phyloP scores from a whole-genome alignment of 2,329 filamentous ascomycete genomes.

The Colletotrichum cereale region DNA sequence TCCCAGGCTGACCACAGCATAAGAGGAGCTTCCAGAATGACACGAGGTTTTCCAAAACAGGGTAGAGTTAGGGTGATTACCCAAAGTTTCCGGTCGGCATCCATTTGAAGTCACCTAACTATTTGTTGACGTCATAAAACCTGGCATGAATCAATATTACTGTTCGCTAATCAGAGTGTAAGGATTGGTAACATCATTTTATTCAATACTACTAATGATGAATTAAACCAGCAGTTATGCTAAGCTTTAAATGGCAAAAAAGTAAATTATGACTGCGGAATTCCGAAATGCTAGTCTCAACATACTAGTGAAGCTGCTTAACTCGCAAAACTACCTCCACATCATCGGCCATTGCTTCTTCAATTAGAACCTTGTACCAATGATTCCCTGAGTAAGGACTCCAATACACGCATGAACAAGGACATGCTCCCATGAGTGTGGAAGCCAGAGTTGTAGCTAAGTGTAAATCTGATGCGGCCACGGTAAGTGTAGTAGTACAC shows the following conservation, averaged over 20 bases:
- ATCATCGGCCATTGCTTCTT: background rate
- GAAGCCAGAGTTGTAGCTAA: slow-evolving; percentile 27
- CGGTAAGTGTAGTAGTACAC: slow-evolving; percentile 14
- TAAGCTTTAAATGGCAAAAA: too few relatives aligned
- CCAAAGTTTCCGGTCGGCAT: too few relatives aligned
- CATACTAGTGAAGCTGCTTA: too few relatives aligned
- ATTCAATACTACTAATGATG: too few relatives aligned
- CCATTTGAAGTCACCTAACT: too few relatives aligned
- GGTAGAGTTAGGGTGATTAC: background rate
- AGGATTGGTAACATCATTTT: too few relatives aligned
- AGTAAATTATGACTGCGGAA: too few relatives aligned
- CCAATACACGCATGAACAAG: background rate
- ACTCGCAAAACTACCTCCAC: background rate
- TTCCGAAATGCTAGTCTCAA: too few relatives aligned
- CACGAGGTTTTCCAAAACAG: background rate
- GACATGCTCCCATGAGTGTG: background rate
- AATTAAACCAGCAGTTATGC: too few relatives aligned
- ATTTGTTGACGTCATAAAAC: too few relatives aligned
- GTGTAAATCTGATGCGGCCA: background rate
- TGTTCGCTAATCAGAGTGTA: too few relatives aligned
- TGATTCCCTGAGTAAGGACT: background rate
- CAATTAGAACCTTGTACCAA: background rate
- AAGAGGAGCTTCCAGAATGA: background rate
- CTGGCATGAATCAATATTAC: too few relatives aligned
- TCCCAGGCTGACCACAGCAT: background rate